Evolutionary conservation across 495 filamentous ascomycete genomes (phyloP).

Genomic region (Bombardia bombarda): DNA sequence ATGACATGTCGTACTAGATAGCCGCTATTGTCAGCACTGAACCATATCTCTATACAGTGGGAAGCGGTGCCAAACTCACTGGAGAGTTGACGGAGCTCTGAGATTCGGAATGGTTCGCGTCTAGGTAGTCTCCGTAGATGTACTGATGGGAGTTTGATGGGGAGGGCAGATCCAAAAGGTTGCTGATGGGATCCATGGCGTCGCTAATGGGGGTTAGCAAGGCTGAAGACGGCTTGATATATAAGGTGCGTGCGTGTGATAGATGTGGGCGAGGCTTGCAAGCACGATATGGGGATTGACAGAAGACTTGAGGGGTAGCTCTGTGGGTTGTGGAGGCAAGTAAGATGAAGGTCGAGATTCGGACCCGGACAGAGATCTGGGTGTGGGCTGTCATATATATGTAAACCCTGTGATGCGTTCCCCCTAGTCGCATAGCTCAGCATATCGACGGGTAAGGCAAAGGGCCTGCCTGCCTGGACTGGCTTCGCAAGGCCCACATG

Average conservation of each 20-base stretch:
- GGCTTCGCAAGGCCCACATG: not conserved
- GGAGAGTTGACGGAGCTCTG: conserved; percentile 33
- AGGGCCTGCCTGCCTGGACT: not conserved
- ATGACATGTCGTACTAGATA: conserved; percentile 30
- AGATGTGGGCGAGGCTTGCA: not conserved
- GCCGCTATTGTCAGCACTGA: not conserved
- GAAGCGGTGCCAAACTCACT: conserved; percentile 14
- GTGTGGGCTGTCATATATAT: not conserved
- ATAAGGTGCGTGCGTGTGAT: not conserved
- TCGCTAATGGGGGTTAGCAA: too few relatives aligned
- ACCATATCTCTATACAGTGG: not conserved
- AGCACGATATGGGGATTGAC: too few relatives aligned
- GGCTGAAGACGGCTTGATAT: too few relatives aligned
- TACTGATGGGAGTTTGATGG: too few relatives aligned
- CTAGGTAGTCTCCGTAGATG: conserved; percentile 32
- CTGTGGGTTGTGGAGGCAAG: not conserved
- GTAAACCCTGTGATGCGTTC: not conserved
- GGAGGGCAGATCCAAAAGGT: conserved; percentile 24
- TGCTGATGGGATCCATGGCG: conserved; percentile 25
- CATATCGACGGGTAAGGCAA: not conserved
- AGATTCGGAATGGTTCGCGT: conserved; percentile 28
- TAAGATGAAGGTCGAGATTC: not conserved
- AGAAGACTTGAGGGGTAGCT: not conserved
- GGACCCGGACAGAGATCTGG: not conserved
- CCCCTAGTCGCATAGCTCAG: not conserved